A percentile compares a stretch with the other conserved stretches of the same genome.
Conservation (phyloP, 345 rosid species). For the Populus pruinosa region DNA sequence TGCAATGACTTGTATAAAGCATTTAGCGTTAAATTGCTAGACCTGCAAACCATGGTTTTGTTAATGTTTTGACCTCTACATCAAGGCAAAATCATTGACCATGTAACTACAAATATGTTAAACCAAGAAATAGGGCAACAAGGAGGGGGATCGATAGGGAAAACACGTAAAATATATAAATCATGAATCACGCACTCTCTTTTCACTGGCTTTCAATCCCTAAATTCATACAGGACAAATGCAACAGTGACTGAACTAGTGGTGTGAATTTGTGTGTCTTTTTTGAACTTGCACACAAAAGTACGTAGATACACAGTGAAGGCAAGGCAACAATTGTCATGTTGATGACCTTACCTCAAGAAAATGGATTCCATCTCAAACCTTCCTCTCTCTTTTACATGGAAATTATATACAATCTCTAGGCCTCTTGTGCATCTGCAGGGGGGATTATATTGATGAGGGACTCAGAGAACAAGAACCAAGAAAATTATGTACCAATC, state of each 20-base stretch:
- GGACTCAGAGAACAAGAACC: neutral
- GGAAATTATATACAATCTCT: constrained; percentile 69
- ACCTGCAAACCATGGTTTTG: constrained; percentile 27
- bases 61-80: neutral
- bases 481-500: no score
- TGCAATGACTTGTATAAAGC: constrained; percentile 13
- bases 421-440: constrained; percentile 78
- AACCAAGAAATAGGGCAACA: neutral
- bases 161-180: no score
- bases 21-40: constrained; percentile 46
- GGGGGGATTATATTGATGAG: constrained; percentile 35
- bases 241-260: neutral
- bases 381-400: constrained; percentile 82
- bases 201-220: neutral
- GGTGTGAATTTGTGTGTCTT: neutral
- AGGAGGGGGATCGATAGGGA: neutral
- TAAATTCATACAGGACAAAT: neutral
- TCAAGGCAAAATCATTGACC: neutral
- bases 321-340: neutral
- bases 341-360: constrained; percentile 48
- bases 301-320: neutral
- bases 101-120: no score
- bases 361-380: constrained; percentile 81
- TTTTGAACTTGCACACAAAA: neutral
- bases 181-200: neutral